A percentile compares a stretch with the other conserved stretches of the same genome.
Evolutionary conservation across 371 early-diverging fungal species (phyloP).

Genomic region (Apophysomyces sp.): DNA sequence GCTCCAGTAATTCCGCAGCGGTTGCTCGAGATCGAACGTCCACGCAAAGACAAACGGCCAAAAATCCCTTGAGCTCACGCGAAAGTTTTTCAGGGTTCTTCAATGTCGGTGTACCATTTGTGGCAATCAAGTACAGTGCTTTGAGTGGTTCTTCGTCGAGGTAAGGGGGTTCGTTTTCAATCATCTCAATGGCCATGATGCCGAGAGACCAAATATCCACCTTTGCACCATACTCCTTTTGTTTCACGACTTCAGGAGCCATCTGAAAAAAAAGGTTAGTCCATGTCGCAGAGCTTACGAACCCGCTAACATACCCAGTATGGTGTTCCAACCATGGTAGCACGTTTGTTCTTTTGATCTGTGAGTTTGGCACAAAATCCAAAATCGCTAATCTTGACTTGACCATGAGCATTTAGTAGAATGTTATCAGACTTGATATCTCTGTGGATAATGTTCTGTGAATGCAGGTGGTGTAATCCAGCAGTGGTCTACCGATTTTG

Average conservation of each 20-base stretch:
- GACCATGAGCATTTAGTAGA: constrained; percentile 80
- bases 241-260: constrained; percentile 93
- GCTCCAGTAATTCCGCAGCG: constrained; percentile 79
- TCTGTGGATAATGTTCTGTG: constrained; percentile 91
- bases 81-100: constrained; percentile 85
- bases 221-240: constrained; percentile 87
- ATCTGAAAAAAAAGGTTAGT: constrained; percentile 27
- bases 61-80: constrained; percentile 82
- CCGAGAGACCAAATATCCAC: constrained; percentile 95
- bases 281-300: not conserved
- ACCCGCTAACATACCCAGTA: constrained; percentile 74
- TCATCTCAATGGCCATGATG: constrained; percentile 98
- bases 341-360: constrained; percentile 81
- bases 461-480: constrained; percentile 92
- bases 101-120: constrained; percentile 95
- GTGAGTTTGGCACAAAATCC: constrained; percentile 94
- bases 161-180: constrained; percentile 98
- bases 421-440: constrained; percentile 98
- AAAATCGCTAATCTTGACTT: constrained; percentile 94
- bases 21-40: constrained; percentile 88
- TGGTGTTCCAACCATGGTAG: constrained; percentile 96
- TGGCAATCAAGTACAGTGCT: constrained; percentile 95
- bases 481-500: constrained; percentile 63
- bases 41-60: constrained; percentile 88
- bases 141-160: constrained; percentile 93